Base-by-base conservation (phyloP, 208 protist genomes). In the Porcisia hertigi region DNA sequence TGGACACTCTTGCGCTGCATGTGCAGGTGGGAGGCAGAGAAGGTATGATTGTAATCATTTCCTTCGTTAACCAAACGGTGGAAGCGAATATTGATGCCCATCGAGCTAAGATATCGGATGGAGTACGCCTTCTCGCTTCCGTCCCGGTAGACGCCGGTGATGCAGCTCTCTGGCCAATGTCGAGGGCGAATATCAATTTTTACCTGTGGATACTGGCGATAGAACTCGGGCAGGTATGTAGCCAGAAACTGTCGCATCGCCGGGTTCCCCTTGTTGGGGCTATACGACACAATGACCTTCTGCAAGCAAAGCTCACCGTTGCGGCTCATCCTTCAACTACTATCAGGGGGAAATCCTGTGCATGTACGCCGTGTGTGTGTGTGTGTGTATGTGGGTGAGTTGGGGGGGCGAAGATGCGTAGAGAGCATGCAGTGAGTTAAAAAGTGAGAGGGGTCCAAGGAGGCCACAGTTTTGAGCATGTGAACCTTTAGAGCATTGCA, bases 121-220 rank as follows among this genome's bases (percentile, higher is more conserved):
- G 81, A 75, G 75, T 87, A 89, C 62, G 84, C 81, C 55, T 80
- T 73, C 75, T 97, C 90, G 74, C 89, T 93, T 2, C 92, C 92
- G 71, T 97, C 92, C 58, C 90, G 85, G 83, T 97, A 97, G 20
- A 97, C 82, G 25, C 90, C 92, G 47, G 92, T 97, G 49, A 97
- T 89, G 81, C 76, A 78, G 60, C 76, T 87, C 81, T 95, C 92
- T 18, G 90, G 84, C 88, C 89, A 94, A 39, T 90, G 67, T 47
- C 92, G 88, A 16, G 90, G 90, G 12, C 92, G 88, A 34, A 97
- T 72, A 76, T 94, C 91, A 45, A 97, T 89, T 63, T 76, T 75
- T 55, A 97, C 87, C 52, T 81, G 70, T 36, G 92, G 92, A 75
- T 97, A 95, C 79, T 87, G 87, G 20, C 77, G 76, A 60, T 92